Evolutionary conservation across 352 stramenopile genomes (phyloP).

Genomic region (Pythium plurisporium): DNA sequence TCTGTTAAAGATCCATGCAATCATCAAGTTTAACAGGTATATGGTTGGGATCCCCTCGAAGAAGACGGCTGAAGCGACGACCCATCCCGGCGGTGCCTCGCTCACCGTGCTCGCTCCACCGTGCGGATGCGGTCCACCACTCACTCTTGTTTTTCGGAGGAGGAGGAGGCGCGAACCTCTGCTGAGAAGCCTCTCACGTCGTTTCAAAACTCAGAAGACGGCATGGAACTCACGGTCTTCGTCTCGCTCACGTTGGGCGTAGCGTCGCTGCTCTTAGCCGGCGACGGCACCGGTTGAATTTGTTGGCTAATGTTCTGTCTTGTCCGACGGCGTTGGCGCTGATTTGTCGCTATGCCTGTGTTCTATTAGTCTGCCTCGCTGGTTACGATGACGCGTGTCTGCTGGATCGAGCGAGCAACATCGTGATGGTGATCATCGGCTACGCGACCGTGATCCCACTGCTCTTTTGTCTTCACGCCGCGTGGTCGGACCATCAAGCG

Average conservation of each 20-base stretch:
- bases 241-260: conserved; percentile 41
- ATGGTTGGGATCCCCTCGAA: not conserved
- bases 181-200: not conserved
- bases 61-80: not conserved
- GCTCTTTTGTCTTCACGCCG: conserved; percentile 29
- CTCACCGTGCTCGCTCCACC: no score
- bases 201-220: not conserved
- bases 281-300: conserved; percentile 46
- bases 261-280: conserved; percentile 35
- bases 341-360: not conserved
- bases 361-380: conserved; percentile 27
- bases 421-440: conserved; percentile 59
- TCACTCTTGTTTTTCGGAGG: not conserved
- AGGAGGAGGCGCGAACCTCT: not conserved
- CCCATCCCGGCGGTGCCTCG: no score
- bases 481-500: conserved; percentile 36
- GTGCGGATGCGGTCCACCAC: no score
- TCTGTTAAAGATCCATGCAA: conserved; percentile 9
- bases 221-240: conserved; percentile 60
- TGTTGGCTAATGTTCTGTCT: not conserved
- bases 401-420: conserved; percentile 39
- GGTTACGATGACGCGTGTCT: conserved; percentile 34
- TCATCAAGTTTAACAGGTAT: not conserved
- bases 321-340: not conserved
- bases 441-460: conserved; percentile 42